Evolutionary conservation across 2,329 filamentous ascomycete species (phyloP).

Genomic region (Fusarium anthophilum): DNA sequence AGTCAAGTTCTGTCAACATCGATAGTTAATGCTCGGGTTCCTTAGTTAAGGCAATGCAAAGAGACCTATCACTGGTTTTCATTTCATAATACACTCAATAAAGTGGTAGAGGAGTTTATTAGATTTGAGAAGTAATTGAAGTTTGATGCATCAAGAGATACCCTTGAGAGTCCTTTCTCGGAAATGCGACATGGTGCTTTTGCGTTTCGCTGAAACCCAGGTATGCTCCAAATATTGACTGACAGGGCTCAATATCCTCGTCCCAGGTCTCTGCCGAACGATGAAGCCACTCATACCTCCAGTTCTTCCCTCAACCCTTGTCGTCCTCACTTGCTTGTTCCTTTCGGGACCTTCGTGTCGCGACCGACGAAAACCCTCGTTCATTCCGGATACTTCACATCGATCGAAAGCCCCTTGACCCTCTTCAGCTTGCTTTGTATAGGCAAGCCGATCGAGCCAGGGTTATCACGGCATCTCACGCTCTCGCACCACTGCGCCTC

Average conservation of each 20-base stretch:
- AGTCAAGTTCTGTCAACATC: not conserved
- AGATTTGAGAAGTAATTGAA: not conserved
- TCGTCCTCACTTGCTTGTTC: accelerated
- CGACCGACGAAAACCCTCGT: accelerated
- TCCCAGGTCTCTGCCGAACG: not conserved
- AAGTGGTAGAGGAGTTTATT: not conserved
- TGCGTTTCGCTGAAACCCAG: not conserved
- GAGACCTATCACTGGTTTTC: not conserved
- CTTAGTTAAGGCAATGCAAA: accelerated
- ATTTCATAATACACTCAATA: accelerated
- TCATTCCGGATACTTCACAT: not conserved
- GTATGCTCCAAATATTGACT: accelerated
- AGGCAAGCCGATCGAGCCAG: accelerated
- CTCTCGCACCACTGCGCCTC: not conserved
- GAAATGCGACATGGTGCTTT: not conserved
- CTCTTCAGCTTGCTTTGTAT: not conserved
- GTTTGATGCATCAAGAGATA: accelerated
- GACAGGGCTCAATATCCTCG: not conserved
- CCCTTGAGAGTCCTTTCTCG: not conserved
- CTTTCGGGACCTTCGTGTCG: accelerated
- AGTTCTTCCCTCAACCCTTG: accelerated
- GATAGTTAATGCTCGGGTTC: not conserved
- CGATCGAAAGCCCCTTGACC: accelerated
- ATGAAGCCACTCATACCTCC: not conserved
- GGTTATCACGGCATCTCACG: not conserved